Conservation (phyloP, 768 basidiomycete species). For the Lactarius trivialis region DNA sequence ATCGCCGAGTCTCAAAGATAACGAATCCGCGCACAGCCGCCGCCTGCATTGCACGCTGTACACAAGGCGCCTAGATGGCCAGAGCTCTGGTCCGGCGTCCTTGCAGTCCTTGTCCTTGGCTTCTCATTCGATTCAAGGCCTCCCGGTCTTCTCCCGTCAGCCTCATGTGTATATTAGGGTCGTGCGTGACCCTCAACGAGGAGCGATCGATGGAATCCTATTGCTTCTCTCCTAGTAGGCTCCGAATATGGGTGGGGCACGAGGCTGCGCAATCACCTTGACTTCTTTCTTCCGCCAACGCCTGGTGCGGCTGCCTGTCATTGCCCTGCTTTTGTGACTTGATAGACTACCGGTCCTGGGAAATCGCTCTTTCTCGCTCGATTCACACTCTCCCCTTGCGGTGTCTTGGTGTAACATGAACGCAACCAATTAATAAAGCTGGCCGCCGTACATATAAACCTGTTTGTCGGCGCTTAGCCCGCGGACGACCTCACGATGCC, state of each 20-base stretch:
- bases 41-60: not conserved
- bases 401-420: not conserved
- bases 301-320: not conserved
- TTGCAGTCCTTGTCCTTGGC: not conserved
- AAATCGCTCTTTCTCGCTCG: not conserved
- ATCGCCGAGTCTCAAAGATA: slow-evolving; percentile 1
- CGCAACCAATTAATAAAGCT: not conserved
- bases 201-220: not conserved
- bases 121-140: not conserved
- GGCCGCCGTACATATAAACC: not conserved
- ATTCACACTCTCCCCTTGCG: not conserved
- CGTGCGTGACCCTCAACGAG: not conserved
- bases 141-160: not conserved
- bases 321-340: not conserved
- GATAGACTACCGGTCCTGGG: not conserved
- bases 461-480: not conserved
- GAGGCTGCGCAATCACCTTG: not conserved
- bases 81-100: not conserved
- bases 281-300: not conserved
- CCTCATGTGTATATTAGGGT: not conserved
- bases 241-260: not conserved
- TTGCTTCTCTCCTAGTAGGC: not conserved
- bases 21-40: not conserved
- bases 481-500: not conserved
- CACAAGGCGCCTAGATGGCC: not conserved